Conservation (phyloP, 306 rosid species). For the Elaeagnus macrophylla region DNA sequence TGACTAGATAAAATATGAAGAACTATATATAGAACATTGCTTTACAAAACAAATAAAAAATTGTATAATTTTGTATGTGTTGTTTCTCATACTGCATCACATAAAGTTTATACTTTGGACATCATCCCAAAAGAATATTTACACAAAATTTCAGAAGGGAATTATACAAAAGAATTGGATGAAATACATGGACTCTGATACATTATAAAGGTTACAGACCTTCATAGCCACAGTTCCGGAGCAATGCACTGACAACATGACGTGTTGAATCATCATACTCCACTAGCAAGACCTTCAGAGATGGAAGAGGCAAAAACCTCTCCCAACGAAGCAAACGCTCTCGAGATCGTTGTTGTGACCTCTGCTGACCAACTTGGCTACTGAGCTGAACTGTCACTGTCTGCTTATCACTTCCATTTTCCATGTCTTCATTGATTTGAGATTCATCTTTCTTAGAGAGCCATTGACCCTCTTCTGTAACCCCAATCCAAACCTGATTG, state of each 20-base stretch:
- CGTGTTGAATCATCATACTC: slow-evolving; percentile 39
- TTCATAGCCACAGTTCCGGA: slow-evolving; percentile 31
- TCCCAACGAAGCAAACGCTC: slow-evolving; percentile 27
- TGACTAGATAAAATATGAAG: neutral
- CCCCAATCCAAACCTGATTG: slow-evolving; percentile 12
- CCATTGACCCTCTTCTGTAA: slow-evolving; percentile 22
- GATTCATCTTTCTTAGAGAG: slow-evolving; percentile 22
- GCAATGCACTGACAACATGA: slow-evolving; percentile 27
- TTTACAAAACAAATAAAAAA: neutral
- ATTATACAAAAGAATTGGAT: neutral
- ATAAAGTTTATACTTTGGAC: neutral
- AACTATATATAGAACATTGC: neutral
- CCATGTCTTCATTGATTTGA: slow-evolving; percentile 12
- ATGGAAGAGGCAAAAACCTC: slow-evolving; percentile 25
- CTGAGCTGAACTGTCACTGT: slow-evolving; percentile 1
- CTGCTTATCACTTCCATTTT: slow-evolving; percentile 4
- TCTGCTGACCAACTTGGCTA: neutral
- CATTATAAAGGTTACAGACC: slow-evolving; percentile 14
- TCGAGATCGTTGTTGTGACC: slow-evolving; percentile 15
- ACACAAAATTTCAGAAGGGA: neutral
- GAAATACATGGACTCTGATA: neutral
- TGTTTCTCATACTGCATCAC: neutral
- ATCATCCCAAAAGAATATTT: neutral
- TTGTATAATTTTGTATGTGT: too few relatives aligned
- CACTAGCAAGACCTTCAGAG: slow-evolving; percentile 31